Percentiles rank a stretch among this genome's conserved stretches.
These are phyloP conservation scores for Podila verticillata DNA, from an alignment of 192 early-diverging fungal genomes.

Conservation along the genomic window DNA sequence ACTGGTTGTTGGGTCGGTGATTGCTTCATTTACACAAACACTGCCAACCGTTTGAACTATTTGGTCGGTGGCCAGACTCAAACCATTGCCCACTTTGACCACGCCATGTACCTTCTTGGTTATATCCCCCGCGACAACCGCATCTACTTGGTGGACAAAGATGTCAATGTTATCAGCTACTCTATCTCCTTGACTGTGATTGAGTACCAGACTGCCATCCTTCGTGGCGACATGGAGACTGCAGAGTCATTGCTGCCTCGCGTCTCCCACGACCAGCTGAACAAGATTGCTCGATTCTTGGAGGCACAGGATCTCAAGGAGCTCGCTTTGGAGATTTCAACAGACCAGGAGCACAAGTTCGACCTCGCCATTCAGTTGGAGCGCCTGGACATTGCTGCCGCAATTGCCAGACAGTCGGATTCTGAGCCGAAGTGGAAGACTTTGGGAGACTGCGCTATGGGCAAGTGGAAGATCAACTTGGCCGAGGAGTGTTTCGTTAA, in stretches of 20 bases:
- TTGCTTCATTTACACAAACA: slow-evolving; percentile 98
- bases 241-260: slow-evolving; percentile 84
- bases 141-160: slow-evolving; percentile 94
- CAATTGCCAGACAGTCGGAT: slow-evolving; percentile 87
- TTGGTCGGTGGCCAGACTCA: slow-evolving; percentile 94
- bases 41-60: slow-evolving; percentile 93
- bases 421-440: slow-evolving; percentile 94
- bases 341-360: slow-evolving; percentile 95
- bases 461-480: slow-evolving; percentile 89
- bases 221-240: slow-evolving; percentile 90
- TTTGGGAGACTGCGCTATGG: slow-evolving; percentile 90
- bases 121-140: slow-evolving; percentile 95
- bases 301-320: slow-evolving; percentile 93
- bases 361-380: slow-evolving; percentile 92
- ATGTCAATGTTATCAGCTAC: slow-evolving; percentile 90
- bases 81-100: slow-evolving; percentile 97
- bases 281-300: slow-evolving; percentile 94
- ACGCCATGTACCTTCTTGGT: slow-evolving; percentile 90
- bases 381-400: slow-evolving; percentile 83
- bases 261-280: slow-evolving; percentile 89
- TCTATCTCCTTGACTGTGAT: slow-evolving; percentile 92
- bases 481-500: slow-evolving; percentile 91
- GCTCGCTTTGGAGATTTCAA: slow-evolving; percentile 93
- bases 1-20: slow-evolving; percentile 99
- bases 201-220: slow-evolving; percentile 98